These are phyloP conservation scores for Agroathelia rolfsii DNA, from an alignment of 1,284 basidiomycete species.

Conservation along the genomic window DNA sequence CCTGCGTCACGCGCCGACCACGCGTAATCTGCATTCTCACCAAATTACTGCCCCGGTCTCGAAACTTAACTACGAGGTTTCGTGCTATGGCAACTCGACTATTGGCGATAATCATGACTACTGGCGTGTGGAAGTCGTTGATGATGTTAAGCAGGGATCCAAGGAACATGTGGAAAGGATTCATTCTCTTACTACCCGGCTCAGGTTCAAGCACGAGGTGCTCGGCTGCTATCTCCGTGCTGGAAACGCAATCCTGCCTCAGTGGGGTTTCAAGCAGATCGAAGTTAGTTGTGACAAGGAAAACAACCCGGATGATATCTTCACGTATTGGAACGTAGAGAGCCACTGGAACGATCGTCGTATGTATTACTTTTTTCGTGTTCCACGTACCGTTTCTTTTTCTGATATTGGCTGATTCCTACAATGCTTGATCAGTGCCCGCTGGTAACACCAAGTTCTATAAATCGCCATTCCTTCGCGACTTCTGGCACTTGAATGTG, in stretches of 20 bases:
- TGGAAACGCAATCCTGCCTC: constrained; percentile 82
- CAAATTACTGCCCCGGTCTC: constrained; percentile 80
- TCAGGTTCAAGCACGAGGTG: constrained; percentile 75
- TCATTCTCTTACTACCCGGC: constrained; percentile 82
- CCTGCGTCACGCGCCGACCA: constrained; percentile 74
- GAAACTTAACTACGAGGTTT: constrained; percentile 87
- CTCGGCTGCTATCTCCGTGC: constrained; percentile 87
- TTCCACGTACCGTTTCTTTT: neutral
- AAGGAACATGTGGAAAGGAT: constrained; percentile 58
- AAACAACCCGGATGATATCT: constrained; percentile 72
- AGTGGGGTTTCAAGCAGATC: constrained; percentile 99
- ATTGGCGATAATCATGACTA: constrained; percentile 85
- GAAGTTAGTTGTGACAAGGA: constrained; percentile 92
- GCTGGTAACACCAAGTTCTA: constrained; percentile 77
- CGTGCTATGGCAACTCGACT: constrained; percentile 84
- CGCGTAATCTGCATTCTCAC: constrained; percentile 92
- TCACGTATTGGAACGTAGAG: constrained; percentile 98
- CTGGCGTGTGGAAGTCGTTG: constrained; percentile 92
- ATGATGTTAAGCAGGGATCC: constrained; percentile 68
- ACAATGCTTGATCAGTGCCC: constrained; percentile 49
- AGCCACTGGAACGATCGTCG: constrained; percentile 90
- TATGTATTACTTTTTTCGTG: constrained; percentile 33
- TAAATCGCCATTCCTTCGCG: constrained; percentile 86
- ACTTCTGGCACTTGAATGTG: constrained; percentile 98
- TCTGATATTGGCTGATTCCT: constrained; percentile 5